Base-by-base conservation (phyloP, 1,284 basidiomycete species). In the Ustilago shanxiensis region DNA sequence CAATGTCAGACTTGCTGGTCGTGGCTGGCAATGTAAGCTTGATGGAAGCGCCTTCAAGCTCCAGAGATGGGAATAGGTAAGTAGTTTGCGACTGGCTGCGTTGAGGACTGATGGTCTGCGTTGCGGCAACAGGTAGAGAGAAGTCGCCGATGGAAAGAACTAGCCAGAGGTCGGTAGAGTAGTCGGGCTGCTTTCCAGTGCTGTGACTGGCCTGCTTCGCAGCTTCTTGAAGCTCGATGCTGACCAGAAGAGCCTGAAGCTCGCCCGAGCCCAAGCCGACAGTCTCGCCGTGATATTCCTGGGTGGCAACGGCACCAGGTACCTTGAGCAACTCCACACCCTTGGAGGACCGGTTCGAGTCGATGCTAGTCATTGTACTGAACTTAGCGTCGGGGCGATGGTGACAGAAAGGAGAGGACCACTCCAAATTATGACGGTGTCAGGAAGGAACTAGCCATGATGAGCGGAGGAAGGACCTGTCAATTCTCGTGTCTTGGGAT, bases 141-240 rank as follows among this genome's bases (percentile, higher is more conserved):
- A 79, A 79, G 45, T 64, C 60, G 1, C 72, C 79, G 53, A 80
- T 69, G 28, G 72, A 70, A 10, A 80, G 71, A 0, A 78, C 79
- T 14, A 80, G 60, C 79, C 79, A 80, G 39, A 77, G 75, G 35
- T 77, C 75, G 49, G 75, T 77, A 16, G 66, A 62, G 55, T 73
- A 66, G 29, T 73, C 58, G 14, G 41, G 51, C 41, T 60, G 44
- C 57, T 67, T 60, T 13, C 45, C 37, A 26, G 24, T 18, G 35
- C 56, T n/a, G n/a, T 28, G 22, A 11, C 49, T 24, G 11, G 53
- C 24, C 28, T 49, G 60, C 2, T 51, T 50, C 18, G 65, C 52
- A 47, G 64, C 50, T 22, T 72, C 58, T 11, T 66, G 31, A 14
- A 77, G 60, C 51, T 73, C 71, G 49, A 79, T 75, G 64, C 69